These are phyloP conservation scores for Cladochytrium replicatum DNA, from an alignment of 192 early-diverging fungal genomes.

Conservation along the genomic window DNA sequence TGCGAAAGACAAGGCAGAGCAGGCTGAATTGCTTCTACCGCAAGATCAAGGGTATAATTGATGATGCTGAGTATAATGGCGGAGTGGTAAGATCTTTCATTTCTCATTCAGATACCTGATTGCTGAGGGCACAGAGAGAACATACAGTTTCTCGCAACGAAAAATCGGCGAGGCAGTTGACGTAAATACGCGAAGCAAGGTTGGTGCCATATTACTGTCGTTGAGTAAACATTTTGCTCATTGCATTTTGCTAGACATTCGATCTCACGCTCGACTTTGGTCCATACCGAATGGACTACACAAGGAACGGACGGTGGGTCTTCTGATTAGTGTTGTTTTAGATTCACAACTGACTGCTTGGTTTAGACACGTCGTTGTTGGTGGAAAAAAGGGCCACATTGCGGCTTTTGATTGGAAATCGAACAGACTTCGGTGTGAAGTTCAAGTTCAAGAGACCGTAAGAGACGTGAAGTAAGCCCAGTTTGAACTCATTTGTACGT, in stretches of 20 bases:
- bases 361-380: conserved; percentile 51
- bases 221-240: conserved; percentile 3
- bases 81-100: not conserved
- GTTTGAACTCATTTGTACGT: not conserved
- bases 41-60: conserved; percentile 53
- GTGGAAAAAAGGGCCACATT: conserved; percentile 76
- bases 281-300: conserved; percentile 83
- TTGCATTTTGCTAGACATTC: conserved; percentile 47
- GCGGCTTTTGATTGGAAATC: conserved; percentile 85
- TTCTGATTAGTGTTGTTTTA: not conserved
- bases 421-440: conserved; percentile 64
- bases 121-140: conserved; percentile 83
- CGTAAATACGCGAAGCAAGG: conserved; percentile 60
- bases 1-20: conserved; percentile 62
- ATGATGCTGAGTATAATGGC: not conserved
- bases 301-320: conserved; percentile 63
- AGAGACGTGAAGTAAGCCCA: conserved; percentile 67
- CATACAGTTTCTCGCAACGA: conserved; percentile 74
- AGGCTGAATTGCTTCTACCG: conserved; percentile 65
- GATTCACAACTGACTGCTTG: conserved; percentile 31
- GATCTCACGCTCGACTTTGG: conserved; percentile 74
- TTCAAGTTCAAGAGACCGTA: conserved; percentile 81
- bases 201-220: not conserved
- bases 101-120: conserved; percentile 46
- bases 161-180: conserved; percentile 58